phyloP scores from a whole-genome alignment of 768 basidiomycete species.

The Tricholoma saponaceum region DNA sequence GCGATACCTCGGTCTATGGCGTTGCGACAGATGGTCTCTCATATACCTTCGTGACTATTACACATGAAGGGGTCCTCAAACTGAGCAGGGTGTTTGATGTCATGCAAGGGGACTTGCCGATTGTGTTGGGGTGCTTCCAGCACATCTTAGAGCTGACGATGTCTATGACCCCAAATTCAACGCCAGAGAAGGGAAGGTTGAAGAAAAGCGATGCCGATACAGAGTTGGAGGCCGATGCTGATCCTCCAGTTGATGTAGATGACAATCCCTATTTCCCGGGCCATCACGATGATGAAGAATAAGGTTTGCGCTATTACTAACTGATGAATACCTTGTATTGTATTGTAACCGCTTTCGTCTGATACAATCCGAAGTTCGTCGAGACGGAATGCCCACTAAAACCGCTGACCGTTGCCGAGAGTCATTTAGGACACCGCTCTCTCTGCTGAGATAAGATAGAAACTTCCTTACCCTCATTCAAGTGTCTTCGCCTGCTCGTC shows the following conservation, averaged over 20 bases:
- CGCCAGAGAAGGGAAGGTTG: neutral
- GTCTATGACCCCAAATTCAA: constrained; percentile 6
- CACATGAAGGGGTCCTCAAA: constrained; percentile 12
- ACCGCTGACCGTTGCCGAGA: neutral
- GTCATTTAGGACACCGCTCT: neutral
- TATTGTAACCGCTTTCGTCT: too few species aligned
- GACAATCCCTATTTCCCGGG: too few species aligned
- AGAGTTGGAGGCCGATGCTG: constrained; percentile 4
- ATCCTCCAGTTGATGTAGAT: too few species aligned
- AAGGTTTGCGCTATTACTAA: too few species aligned
- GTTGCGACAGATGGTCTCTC: constrained; percentile 12
- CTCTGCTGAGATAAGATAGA: too few species aligned
- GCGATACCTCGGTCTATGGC: constrained; percentile 15
- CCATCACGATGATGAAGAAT: too few species aligned
- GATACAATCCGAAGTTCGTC: too few species aligned
- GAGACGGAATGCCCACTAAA: too few species aligned
- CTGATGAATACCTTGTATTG: too few species aligned
- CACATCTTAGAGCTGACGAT: constrained; percentile 8
- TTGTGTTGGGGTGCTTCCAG: constrained; percentile 11
- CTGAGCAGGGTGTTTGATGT: constrained; percentile 12
- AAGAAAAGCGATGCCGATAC: neutral
- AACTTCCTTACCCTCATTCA: too few species aligned
- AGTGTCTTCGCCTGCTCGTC: too few species aligned
- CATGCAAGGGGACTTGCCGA: constrained; percentile 3
- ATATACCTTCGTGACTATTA: constrained; percentile 13